Evolutionary conservation across 2,329 filamentous ascomycete genomes (phyloP), one percentile per base, ranked within the genome.

Genomic region (Stachybotrys chlorohalonatus): DNA sequence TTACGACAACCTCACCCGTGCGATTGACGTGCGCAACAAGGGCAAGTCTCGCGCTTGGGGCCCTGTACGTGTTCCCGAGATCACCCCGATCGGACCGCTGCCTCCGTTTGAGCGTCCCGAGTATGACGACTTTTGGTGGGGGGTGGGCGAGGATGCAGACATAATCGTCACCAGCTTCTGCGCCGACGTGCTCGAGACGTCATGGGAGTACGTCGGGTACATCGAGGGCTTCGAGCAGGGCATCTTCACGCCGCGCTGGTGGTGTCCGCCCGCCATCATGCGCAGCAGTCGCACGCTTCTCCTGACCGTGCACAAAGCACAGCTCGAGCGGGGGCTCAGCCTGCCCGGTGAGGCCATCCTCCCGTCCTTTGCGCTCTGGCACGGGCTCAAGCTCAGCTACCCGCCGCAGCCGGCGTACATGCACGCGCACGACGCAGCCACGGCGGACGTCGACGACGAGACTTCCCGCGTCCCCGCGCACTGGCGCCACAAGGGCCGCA

Each of bases 1-100:
- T 51, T 83, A 75, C 60, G 63, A 73, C 24, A 64, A 71, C 5
- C 77, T 76, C 61, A 65, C 73, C 49, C 11, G 30, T n/a, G 47
- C 52, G 32, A 56, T 61, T 16, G 52, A 67, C 58, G 47, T 51
- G 32, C 60, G 59, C 52, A 64, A 66, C 59, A 52, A 59, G 9
- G 64, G 65, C 51, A 53, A 54, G 2, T 63, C 66, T n/a, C 59
- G 63, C 42, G 61, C 60, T 45, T 70, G 68, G 68, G 66, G 66
- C 16, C 65, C 68, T 7, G n/a, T 68, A 15, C 54, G 50, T 15
- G 56, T 67, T 47, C 57, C 58, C 36, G 66, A 67, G 45, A 60
- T 69, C 53, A 31, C 54, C 6, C 67, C 65, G 52, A 64, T 68
- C 54, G 67, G 66, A 1, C 66, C 68, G 11, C 57, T 57, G 17